Evolutionary conservation across 176 grass and related monocot species (phyloP), one percentile per base, ranked within the genome.

Genomic region (Aegilops sharonensis): DNA sequence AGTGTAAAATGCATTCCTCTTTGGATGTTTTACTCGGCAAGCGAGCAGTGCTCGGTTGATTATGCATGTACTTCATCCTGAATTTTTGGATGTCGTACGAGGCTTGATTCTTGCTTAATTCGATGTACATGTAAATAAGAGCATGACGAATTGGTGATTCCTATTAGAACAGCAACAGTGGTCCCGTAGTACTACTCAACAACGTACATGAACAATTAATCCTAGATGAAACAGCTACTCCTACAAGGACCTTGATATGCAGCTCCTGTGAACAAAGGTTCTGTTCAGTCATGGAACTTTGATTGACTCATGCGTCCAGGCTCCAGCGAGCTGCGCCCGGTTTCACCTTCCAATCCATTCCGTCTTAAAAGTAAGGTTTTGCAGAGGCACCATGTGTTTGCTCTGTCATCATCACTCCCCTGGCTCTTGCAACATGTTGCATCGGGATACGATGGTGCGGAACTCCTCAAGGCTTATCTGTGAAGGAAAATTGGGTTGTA

Each of bases 401-500:
- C n/a, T 18, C 56, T 3, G 54, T 57, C 54, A 57, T 57, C 56
- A 74, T 79, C 80, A 76, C 56, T 75, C 77, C 87, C n/a, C 76
- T 64, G 57, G 77, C 52, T 91, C 92, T 72, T 93, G 94, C 78
- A 92, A 35, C 94, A 99, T 99, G 72, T 93, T 92, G 91, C 97
- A 99, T 85, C 83, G 78, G 75, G 84, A 90, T 78, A 94, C 42
- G 52, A 96, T 94, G 85, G 78, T 34, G 57, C 72, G 92, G 79
- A 99, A 99, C 80, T 99, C 94, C 68, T 95, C 92, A 3, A 99
- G 83, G 72, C 72, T 99, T 76, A 96, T 82, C 97, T 99, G 94
- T 56, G 31, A 86, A 78, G 68, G 8, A 29, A 81, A 84, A 21
- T 11, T 21, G 30, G 78, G 61, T 57, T 72, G 69, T 85, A 57